Percentiles rank a stretch among this genome's conserved stretches.
phyloP scores from a whole-genome alignment of 257 asterid genomes.

The Fraxinus pennsylvanica region DNA sequence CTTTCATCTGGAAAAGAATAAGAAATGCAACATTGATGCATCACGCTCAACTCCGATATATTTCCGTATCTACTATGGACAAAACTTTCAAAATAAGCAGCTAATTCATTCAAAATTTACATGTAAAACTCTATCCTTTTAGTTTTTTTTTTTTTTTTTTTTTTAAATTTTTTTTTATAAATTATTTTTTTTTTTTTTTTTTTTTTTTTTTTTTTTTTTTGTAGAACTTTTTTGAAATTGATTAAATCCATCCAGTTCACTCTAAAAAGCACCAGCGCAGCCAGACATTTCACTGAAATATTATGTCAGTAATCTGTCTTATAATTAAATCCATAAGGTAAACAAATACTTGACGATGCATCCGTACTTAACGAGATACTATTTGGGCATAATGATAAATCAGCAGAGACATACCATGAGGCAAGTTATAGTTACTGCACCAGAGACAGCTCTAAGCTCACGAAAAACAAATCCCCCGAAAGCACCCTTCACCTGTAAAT shows the following conservation, averaged over 20 bases:
- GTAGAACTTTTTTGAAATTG: neutral
- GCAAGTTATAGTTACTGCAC: constrained; percentile 92
- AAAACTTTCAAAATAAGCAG: neutral
- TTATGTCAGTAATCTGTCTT: neutral
- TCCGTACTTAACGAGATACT: constrained; percentile 6
- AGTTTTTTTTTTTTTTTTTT: neutral
- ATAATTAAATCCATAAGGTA: neutral
- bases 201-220: neutral
- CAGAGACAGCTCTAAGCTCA: constrained; percentile 91
- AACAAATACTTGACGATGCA: neutral
- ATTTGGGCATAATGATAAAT: constrained; percentile 25
- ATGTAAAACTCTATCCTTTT: no score
- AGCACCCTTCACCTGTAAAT: constrained; percentile 67
- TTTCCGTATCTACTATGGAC: neutral
- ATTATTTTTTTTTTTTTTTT: no score
- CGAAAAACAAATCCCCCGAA: constrained; percentile 63
- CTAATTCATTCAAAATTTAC: neutral
- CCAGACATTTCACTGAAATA: neutral
- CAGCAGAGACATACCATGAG: constrained; percentile 71
- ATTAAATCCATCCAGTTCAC: neutral
- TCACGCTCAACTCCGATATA: neutral
- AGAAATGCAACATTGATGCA: neutral
- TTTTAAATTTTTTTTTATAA: no score
- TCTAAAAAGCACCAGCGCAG: neutral
- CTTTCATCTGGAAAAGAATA: neutral